Conservation (phyloP, 768 basidiomycete species). For the Coprinopsis cinerea region DNA sequence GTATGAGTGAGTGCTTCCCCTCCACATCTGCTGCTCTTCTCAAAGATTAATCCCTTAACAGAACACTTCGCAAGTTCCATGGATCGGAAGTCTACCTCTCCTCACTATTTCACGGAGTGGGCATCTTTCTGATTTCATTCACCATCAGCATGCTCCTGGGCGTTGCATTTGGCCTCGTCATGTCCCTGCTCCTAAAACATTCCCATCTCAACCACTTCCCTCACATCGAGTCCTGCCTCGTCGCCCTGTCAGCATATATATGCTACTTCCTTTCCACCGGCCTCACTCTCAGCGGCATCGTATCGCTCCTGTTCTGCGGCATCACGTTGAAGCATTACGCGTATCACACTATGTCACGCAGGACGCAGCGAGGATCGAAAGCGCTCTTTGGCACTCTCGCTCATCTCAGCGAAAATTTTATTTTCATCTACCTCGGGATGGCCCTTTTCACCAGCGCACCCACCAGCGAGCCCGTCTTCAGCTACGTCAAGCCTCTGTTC, state of each 20-base stretch:
- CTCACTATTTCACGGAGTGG: conserved; percentile 93
- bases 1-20: conserved; percentile 83
- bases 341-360: conserved; percentile 98
- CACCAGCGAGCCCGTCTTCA: conserved; percentile 66
- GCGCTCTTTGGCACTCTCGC: conserved; percentile 95
- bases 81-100: conserved; percentile 80
- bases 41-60: conserved; percentile 23
- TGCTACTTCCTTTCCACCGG: conserved; percentile 99
- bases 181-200: conserved; percentile 92
- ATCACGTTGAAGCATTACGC: conserved; percentile 99
- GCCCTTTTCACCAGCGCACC: conserved; percentile 91
- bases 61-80: conserved; percentile 89
- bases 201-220: conserved; percentile 82
- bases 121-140: conserved; percentile 95
- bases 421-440: conserved; percentile 97
- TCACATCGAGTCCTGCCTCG: conserved; percentile 95
- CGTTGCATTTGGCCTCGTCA: conserved; percentile 83
- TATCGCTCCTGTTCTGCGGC: conserved; percentile 95
- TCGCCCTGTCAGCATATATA: conserved; percentile 90
- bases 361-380: conserved; percentile 90
- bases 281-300: conserved; percentile 90
- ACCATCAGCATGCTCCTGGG: conserved; percentile 92
- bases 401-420: conserved; percentile 96
- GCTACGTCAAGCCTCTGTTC: conserved; percentile 92
- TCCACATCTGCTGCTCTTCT: not conserved